Evolutionary conservation across 1,284 basidiomycete species (phyloP), one percentile per base, ranked within the genome.

Genomic region (Tylopilus sp.): DNA sequence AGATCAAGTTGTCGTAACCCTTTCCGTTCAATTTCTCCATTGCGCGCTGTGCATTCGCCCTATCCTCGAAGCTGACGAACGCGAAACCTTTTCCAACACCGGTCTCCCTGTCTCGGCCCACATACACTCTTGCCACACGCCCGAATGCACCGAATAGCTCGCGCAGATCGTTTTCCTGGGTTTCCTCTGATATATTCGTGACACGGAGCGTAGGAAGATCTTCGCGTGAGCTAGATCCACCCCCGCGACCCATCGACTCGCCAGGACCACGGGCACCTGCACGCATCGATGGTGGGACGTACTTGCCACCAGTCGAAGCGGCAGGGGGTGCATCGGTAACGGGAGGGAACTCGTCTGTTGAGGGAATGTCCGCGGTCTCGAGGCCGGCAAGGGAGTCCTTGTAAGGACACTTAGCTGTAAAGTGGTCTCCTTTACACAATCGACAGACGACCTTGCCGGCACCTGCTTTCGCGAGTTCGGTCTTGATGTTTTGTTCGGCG

Each of bases 401-500:
- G 81, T 97, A 97, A 11, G 97, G 97, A 80, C 97, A 99, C 70
- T 95, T 94, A 54, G 94, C 89, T 11, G 97, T 99, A 71, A 95
- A 99, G 74, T 99, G 97, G 59, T 90, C 90, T 49, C 96, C 96
- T 69, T 96, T 93, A 75, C 97, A 99, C 51, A 97, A 74, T 60
- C 97, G 84, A 78, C 96, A 99, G 45, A 82, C 75, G 55, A 99
- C 92, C 64, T 93, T 92, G 68, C 93, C 93, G 15, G 78, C 82
- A 60, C 92, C 93, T 2, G 80, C 77, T 52, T 79, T 79, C 8
- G 72, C 81, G 25, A 91, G 81, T 58, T 83, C 81, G 26, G 70
- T 71, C 70, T 92, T 93, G 60, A 89, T 72, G 46, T 76, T 74
- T 57, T 88, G 82, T 65, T 88, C 86, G 28, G 82, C 81, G 25